Conservation (phyloP, 768 basidiomycete species). For the Hygrocybe punicea region DNA sequence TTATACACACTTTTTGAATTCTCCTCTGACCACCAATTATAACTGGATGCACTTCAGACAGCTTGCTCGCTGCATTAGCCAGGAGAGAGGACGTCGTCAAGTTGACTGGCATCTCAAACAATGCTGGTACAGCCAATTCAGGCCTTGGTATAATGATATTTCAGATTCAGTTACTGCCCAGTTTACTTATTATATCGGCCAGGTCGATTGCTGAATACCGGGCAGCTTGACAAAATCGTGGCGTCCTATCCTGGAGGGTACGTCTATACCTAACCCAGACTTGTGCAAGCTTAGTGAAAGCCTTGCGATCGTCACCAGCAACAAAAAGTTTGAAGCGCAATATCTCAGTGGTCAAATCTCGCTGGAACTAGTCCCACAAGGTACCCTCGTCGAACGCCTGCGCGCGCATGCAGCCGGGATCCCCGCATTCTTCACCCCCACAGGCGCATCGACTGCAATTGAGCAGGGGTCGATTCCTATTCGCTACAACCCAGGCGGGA, state of each 20-base stretch:
- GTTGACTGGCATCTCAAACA: constrained; percentile 85
- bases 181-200: background rate
- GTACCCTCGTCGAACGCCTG: constrained; percentile 83
- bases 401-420: constrained; percentile 89
- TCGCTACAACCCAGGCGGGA: constrained; percentile 75
- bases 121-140: constrained; percentile 68
- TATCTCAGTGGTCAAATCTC: constrained; percentile 81
- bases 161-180: constrained; percentile 1
- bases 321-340: constrained; percentile 79
- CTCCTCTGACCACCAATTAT: background rate
- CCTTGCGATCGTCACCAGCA: constrained; percentile 46
- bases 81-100: constrained; percentile 69
- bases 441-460: constrained; percentile 80
- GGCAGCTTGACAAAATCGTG: constrained; percentile 79
- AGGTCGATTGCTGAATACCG: constrained; percentile 73
- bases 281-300: background rate
- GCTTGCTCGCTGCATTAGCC: constrained; percentile 73
- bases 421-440: constrained; percentile 91
- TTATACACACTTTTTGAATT: constrained; percentile 26
- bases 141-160: constrained; percentile 55
- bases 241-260: constrained; percentile 88
- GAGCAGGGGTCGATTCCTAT: constrained; percentile 77
- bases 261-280: constrained; percentile 16
- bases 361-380: constrained; percentile 88
- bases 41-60: constrained; percentile 48